These are phyloP conservation scores for Scytalidium sp. DNA, from an alignment of 2,329 filamentous ascomycete species.

Conservation along the genomic window DNA sequence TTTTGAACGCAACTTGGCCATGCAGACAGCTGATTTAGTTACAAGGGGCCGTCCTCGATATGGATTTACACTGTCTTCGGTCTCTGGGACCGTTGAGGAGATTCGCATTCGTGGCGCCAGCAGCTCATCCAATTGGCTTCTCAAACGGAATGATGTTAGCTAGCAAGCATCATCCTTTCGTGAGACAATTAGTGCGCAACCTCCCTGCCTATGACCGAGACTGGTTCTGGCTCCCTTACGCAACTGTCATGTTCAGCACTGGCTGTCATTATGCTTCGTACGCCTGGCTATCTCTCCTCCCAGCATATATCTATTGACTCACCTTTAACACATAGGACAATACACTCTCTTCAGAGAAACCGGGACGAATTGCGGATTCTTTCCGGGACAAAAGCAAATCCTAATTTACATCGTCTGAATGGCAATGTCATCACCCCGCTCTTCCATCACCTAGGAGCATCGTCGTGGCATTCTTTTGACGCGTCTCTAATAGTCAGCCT, in stretches of 20 bases:
- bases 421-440: conserved; percentile 36
- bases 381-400: conserved; percentile 24
- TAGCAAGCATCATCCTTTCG: conserved; percentile 30
- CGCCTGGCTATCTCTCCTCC: not conserved
- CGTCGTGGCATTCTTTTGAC: conserved; percentile 40
- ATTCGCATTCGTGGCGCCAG: conserved; percentile 39
- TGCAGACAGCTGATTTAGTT: not conserved
- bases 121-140: conserved; percentile 37
- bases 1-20: not conserved
- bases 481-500: conserved; percentile 23
- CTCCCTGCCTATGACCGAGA: conserved; percentile 32
- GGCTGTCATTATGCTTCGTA: conserved; percentile 40
- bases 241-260: conserved; percentile 41
- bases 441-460: conserved; percentile 38
- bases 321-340: conserved; percentile 22
- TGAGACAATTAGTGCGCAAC: conserved; percentile 30
- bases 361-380: conserved; percentile 33
- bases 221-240: conserved; percentile 38
- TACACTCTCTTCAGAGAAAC: conserved; percentile 33
- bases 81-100: conserved; percentile 35
- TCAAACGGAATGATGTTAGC: conserved; percentile 41
- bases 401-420: conserved; percentile 34
- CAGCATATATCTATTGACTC: not conserved
- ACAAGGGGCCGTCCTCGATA: conserved; percentile 28
- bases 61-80: conserved; percentile 36